These are phyloP conservation scores for Ophiocordyceps robertsii DNA, from an alignment of 2,329 filamentous ascomycete genomes.

Conservation along the genomic window DNA sequence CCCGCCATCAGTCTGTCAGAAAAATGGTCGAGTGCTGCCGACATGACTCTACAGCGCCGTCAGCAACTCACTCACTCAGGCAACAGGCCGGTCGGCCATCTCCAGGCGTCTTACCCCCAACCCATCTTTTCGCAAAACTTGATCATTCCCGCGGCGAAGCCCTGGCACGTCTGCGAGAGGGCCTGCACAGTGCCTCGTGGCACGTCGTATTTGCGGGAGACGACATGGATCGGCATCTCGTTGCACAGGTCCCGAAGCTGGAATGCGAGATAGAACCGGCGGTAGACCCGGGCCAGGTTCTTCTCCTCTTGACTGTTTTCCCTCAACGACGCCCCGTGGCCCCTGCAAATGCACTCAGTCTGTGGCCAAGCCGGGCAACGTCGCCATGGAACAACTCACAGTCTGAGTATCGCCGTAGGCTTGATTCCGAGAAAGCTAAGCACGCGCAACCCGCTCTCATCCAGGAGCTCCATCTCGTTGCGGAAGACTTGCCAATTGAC, in stretches of 20 bases:
- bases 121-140: slow-evolving; percentile 69
- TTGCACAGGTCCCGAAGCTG: slow-evolving; percentile 71
- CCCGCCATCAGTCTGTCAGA: slow-evolving; percentile 61
- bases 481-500: slow-evolving; percentile 64
- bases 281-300: slow-evolving; percentile 49
- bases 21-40: slow-evolving; percentile 62
- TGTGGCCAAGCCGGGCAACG: not conserved
- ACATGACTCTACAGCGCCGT: slow-evolving; percentile 40
- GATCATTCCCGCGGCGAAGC: slow-evolving; percentile 66
- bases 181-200: slow-evolving; percentile 60
- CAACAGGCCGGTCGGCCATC: not conserved
- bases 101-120: slow-evolving; percentile 39
- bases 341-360: slow-evolving; percentile 28
- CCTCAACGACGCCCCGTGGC: slow-evolving; percentile 51
- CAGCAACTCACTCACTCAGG: not conserved
- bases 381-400: slow-evolving; percentile 31
- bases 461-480: slow-evolving; percentile 54
- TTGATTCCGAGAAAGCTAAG: slow-evolving; percentile 56
- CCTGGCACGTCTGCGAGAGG: slow-evolving; percentile 61
- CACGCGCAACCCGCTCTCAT: slow-evolving; percentile 59
- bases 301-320: slow-evolving; percentile 48
- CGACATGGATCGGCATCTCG: slow-evolving; percentile 55
- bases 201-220: slow-evolving; percentile 57
- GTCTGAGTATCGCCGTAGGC: slow-evolving; percentile 50
- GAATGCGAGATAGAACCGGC: slow-evolving; percentile 60